Base-by-base conservation (phyloP, 441 rosid genomes). In the Mallotus japonicus region DNA sequence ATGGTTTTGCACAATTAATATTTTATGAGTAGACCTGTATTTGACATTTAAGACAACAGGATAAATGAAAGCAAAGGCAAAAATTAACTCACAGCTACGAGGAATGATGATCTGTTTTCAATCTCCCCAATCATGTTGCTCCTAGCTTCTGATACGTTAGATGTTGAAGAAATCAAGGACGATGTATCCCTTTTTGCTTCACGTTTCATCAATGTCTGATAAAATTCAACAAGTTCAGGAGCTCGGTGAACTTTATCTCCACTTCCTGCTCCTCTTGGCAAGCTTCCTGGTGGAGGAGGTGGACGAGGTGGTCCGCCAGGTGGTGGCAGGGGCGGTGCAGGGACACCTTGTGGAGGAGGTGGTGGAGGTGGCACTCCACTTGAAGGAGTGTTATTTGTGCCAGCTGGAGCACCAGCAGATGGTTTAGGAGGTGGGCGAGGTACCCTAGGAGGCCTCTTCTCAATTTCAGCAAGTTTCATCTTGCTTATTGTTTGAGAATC, bases 101-200 rank as follows among this genome's bases (percentile, higher is more conserved):
- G 95, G 95, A 95, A 95, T 3, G 99, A 79, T 68, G 99, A 95
- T 85, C 93, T 87, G 71, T 92, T 92, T 80, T 88, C 96, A 49
- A 92, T 95, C 81, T 92, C 99, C 42, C 97, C 99, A 65, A 92
- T 92, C 98, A 95, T 92, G 80, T 85, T 91, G 87, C 82, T 92
- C 86, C 96, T 86, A 77, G 96, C 96, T 83, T 85, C 87, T 32
- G 92, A 78, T 65, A 82, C 78, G 74, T 87, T 91, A 51, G 93
- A 83, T 72, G 89, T 69, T 67, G 98, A 80, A 76, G 91, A 82
- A 83, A 86, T 76, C 75, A 93, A 81, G 75, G 89, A 78, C 54
- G 90, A 44, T 46, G 92, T 85, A 46, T 95, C 97, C 87, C 90
- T 92, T 89, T 91, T 91, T 22, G 97, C 83, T 79, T 91, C 99